Conservation (phyloP, 306 rosid species). For the Cucumis melo region DNA sequence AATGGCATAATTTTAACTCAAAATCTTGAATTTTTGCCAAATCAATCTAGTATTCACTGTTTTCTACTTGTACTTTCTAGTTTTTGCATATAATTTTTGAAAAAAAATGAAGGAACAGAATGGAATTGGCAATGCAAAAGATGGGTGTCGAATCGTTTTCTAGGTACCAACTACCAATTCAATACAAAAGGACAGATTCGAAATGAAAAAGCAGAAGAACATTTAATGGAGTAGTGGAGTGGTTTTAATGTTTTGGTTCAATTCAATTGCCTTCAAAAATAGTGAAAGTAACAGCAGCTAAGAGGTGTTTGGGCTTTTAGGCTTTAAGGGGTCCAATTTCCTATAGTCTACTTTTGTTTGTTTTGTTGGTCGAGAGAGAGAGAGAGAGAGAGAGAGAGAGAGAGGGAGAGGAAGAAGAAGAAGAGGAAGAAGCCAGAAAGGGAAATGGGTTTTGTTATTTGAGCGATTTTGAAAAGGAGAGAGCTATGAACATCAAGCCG, state of each 20-base stretch:
- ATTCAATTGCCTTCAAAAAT: not conserved
- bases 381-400: not conserved
- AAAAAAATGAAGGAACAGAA: not conserved
- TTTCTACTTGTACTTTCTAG: not conserved
- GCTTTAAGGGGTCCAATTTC: not conserved
- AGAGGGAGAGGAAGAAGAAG: too few species aligned
- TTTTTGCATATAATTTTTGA: not conserved
- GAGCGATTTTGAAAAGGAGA: slow-evolving; percentile 10
- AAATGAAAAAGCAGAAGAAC: not conserved
- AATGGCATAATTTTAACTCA: not conserved
- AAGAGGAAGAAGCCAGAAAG: not conserved
- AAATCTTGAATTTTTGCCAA: not conserved
- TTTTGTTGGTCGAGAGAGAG: not conserved
- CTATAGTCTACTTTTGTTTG: not conserved
- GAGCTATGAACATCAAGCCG: slow-evolving; percentile 25
- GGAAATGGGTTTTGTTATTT: slow-evolving; percentile 17
- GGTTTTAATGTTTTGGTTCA: not conserved
- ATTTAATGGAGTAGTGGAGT: not conserved
- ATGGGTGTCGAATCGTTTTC: not conserved
- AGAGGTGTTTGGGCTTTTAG: not conserved
- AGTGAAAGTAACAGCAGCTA: not conserved
- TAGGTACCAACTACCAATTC: slow-evolving; percentile 8
- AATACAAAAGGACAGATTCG: not conserved
- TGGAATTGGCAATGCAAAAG: not conserved
- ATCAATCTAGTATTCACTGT: not conserved